Conservation (phyloP, 1,284 basidiomycete genomes). For the Cryptococcus sp. region DNA sequence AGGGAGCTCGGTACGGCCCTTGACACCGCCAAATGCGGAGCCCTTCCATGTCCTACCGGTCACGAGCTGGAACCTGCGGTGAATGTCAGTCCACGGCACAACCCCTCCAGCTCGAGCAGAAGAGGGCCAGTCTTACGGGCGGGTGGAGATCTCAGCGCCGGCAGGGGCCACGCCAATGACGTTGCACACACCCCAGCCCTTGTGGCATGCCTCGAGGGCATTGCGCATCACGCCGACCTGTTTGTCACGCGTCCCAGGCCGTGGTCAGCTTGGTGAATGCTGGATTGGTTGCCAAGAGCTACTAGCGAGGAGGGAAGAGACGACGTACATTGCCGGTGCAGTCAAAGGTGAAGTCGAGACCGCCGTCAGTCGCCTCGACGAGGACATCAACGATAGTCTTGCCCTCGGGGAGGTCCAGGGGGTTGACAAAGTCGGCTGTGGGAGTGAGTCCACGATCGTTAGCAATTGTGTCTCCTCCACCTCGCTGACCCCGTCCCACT, state of each 20-base stretch:
- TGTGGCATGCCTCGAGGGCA: conserved; percentile 95
- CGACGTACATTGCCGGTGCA: conserved; percentile 84
- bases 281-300: too few species aligned
- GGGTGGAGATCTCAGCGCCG: conserved; percentile 95
- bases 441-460: neutral
- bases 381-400: conserved; percentile 84
- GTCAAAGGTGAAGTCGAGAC: conserved; percentile 96
- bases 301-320: neutral
- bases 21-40: conserved; percentile 94
- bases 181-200: conserved; percentile 97
- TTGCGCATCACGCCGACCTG: conserved; percentile 89
- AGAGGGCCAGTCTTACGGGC: conserved; percentile 84
- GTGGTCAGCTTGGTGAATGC: neutral
- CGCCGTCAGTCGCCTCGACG: conserved; percentile 91
- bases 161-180: conserved; percentile 92
- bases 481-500: neutral
- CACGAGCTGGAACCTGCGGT: conserved; percentile 60
- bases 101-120: too few species aligned
- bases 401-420: conserved; percentile 68
- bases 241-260: neutral
- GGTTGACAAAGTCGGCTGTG: conserved; percentile 82
- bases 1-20: conserved; percentile 91
- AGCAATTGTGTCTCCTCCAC: neutral
- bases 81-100: conserved; percentile 13
- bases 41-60: conserved; percentile 97